Evolutionary conservation across 371 early-diverging fungal genomes (phyloP), one percentile per base, ranked within the genome.

Genomic region (Mortierella sp.): DNA sequence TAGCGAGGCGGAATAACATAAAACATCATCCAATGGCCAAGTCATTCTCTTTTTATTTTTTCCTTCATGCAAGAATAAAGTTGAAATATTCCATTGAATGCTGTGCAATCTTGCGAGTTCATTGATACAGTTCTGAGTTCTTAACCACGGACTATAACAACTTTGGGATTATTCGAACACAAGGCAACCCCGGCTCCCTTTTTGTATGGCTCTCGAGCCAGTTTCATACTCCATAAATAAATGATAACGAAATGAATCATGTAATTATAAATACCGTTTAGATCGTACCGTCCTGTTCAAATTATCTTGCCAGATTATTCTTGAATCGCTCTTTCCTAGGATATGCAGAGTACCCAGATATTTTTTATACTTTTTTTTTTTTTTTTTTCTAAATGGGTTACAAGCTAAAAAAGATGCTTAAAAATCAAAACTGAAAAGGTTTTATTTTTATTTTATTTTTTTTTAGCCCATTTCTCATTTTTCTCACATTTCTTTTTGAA

Each of bases 211-310:
- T 37, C 40, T 37, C 40, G 40, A 37, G 40, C 40, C 40, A 37
- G 47, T 17, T 22, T 47, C 47, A 47, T 47, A 47, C n/a, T 47
- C 47, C 47, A 47, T 47, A 47, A 47, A 47, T 47, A 47, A 47
- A 47, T 47, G n/a, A 37, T 37, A 37, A 37, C 40, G 40, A 37
- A 35, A 35, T 35, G 9, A 37, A 10, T 37, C 40, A 37, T 37
- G 40, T 37, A 37, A 37, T 37, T 37, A 37, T 37, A 37, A 37
- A 37, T 37, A 37, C 40, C 40, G 40, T 37, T 37, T 37, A 4
- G 13, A 37, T 8, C 40, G 8, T 37, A 37, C 40, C 6, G 40
- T 13, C 13, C 40, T 6, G 22, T 47, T 17, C 12, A 40, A 40
- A 40, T 1, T 47, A 47, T n/a, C 47, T 6, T 47, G 1, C 19